A percentile compares a stretch with the other conserved stretches of the same genome.
Evolutionary conservation across 2,329 filamentous ascomycete genomes (phyloP).

Genomic region (Phialophora macrospora): DNA sequence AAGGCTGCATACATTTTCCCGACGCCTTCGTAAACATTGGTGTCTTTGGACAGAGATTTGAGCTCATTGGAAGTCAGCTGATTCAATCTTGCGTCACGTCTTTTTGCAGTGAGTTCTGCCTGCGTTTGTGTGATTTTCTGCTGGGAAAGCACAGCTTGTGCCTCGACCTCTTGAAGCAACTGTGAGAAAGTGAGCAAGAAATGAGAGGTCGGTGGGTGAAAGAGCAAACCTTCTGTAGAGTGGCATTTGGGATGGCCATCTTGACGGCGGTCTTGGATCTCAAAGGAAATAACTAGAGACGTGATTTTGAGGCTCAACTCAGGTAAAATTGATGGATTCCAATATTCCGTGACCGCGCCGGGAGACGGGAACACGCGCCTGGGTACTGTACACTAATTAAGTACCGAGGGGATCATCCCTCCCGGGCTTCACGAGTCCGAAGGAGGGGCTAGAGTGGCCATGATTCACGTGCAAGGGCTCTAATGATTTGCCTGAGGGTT

Average conservation of each 20-base stretch:
- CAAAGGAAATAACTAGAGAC: background rate
- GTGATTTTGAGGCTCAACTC: slow-evolving; percentile 17
- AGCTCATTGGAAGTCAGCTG: slow-evolving; percentile 87
- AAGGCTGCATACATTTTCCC: slow-evolving; percentile 81
- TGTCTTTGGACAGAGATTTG: slow-evolving; percentile 72
- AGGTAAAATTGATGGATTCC: slow-evolving; percentile 1
- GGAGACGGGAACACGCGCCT: background rate
- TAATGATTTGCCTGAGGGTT: slow-evolving; percentile 13
- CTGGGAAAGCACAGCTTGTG: slow-evolving; percentile 82
- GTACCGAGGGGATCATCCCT: background rate
- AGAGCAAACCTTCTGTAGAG: slow-evolving; percentile 78
- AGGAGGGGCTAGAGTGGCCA: background rate
- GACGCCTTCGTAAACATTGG: slow-evolving; percentile 88
- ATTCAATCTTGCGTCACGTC: slow-evolving; percentile 84
- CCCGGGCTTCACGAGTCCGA: background rate
- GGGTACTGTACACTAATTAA: background rate
- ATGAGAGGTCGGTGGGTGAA: slow-evolving; percentile 4
- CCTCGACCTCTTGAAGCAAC: slow-evolving; percentile 93
- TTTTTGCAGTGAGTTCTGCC: slow-evolving; percentile 81
- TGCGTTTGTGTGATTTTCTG: slow-evolving; percentile 89
- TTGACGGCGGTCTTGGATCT: slow-evolving; percentile 39
- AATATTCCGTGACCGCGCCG: background rate
- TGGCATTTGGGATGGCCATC: slow-evolving; percentile 95
- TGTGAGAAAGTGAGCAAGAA: slow-evolving; percentile 48
- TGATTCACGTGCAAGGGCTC: slow-evolving; percentile 13